A percentile compares a stretch with the other conserved stretches of the same genome.
phyloP scores from a whole-genome alignment of 179 eudicot genomes.

The Monotropa hypopitys region DNA sequence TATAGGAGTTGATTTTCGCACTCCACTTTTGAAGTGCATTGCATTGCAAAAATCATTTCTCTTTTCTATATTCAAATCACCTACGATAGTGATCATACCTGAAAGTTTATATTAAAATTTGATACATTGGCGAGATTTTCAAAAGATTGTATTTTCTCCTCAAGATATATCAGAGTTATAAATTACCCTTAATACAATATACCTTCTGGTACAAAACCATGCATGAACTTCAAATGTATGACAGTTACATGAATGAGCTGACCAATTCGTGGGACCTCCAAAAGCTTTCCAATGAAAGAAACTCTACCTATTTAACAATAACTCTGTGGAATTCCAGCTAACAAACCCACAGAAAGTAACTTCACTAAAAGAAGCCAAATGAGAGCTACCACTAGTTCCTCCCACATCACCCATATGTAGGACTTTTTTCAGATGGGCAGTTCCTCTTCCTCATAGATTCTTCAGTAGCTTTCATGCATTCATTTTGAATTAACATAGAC shows the following conservation, averaged over 20 bases:
- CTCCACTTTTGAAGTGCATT: too few relatives aligned
- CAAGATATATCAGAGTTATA: too few relatives aligned
- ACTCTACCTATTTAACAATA: background rate
- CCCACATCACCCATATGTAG: background rate
- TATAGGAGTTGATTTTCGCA: too few relatives aligned
- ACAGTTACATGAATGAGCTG: constrained; percentile 5
- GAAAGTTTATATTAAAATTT: too few relatives aligned
- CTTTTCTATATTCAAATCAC: too few relatives aligned
- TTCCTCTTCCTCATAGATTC: constrained; percentile 8
- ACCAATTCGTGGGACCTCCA: background rate
- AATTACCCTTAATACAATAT: too few relatives aligned
- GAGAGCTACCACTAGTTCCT: background rate
- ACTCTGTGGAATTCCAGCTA: background rate
- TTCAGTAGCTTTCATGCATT: constrained; percentile 9
- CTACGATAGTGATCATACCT: too few relatives aligned
- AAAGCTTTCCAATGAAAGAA: background rate
- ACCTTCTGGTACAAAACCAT: too few relatives aligned
- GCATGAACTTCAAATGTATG: constrained; percentile 6
- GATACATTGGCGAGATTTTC: too few relatives aligned
- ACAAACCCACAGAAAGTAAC: background rate
- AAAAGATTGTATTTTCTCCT: too few relatives aligned
- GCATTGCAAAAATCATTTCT: too few relatives aligned
- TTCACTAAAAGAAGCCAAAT: background rate
- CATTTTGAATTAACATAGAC: background rate
- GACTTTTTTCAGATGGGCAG: background rate